phyloP scores from a whole-genome alignment of 345 rosid species.

The Populus alba region DNA sequence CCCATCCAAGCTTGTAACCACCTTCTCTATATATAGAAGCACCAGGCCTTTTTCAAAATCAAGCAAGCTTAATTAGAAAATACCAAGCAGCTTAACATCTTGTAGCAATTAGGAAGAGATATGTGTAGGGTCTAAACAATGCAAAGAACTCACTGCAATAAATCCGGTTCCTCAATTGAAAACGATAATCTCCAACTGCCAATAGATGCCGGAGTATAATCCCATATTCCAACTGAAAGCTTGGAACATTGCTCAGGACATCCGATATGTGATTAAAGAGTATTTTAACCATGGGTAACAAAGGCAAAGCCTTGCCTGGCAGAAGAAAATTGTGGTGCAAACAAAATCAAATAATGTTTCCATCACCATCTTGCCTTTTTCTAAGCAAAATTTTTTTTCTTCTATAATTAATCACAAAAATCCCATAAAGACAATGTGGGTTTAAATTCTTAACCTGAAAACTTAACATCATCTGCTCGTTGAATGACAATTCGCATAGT shows the following conservation, averaged over 20 bases:
- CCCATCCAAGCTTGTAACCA: constrained; percentile 46
- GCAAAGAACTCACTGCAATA: constrained; percentile 57
- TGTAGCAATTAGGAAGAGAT: constrained; percentile 12
- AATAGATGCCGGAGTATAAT: constrained; percentile 72
- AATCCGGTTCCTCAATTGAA: constrained; percentile 69
- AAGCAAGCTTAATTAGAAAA: constrained; percentile 15
- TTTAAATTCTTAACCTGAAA: constrained; percentile 51
- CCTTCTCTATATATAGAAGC: constrained; percentile 70
- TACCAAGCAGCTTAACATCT: neutral
- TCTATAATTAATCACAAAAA: too few relatives aligned
- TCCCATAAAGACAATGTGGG: neutral
- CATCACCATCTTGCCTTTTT: neutral
- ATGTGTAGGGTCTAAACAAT: constrained; percentile 5
- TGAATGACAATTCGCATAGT: constrained; percentile 65
- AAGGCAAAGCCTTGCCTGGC: constrained; percentile 57
- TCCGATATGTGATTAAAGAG: constrained; percentile 72
- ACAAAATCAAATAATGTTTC: constrained; percentile 5
- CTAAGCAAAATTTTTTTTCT: too few relatives aligned
- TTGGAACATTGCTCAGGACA: constrained; percentile 63
- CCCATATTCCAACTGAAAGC: constrained; percentile 86
- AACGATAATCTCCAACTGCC: constrained; percentile 57
- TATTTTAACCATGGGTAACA: constrained; percentile 60
- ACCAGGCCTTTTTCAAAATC: constrained; percentile 54
- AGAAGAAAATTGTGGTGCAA: constrained; percentile 13
- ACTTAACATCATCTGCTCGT: constrained; percentile 61